Evolutionary conservation across 768 basidiomycete genomes (phyloP).

Genomic region (Mycena metata): DNA sequence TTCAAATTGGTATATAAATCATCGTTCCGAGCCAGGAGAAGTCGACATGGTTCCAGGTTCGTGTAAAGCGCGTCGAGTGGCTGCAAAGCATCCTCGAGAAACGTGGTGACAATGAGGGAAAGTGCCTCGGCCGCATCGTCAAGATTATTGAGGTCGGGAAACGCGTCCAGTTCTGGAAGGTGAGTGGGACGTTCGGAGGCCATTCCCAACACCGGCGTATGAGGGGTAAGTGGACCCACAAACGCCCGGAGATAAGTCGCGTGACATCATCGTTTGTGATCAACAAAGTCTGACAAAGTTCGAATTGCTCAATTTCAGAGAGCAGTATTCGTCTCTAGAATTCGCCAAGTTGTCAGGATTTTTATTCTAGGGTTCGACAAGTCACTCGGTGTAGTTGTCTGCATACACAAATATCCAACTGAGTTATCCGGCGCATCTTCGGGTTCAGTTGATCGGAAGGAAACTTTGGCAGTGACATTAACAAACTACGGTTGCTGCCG

Average conservation of each 20-base stretch:
- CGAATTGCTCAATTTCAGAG: too few species aligned
- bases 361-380: too few species aligned
- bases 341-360: too few species aligned
- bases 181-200: background rate
- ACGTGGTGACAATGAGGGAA: constrained; percentile 18
- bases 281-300: too few species aligned
- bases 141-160: constrained; percentile 11
- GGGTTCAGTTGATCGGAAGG: too few species aligned
- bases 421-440: too few species aligned
- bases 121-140: constrained; percentile 12
- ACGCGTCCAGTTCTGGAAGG: constrained; percentile 7
- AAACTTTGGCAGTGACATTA: too few species aligned
- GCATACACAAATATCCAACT: too few species aligned
- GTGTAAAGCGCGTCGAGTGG: constrained; percentile 26
- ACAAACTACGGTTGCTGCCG: too few species aligned
- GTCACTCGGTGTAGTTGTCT: too few species aligned
- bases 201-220: background rate
- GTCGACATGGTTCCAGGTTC: constrained; percentile 9
- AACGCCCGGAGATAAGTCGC: background rate
- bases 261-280: background rate
- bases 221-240: constrained; percentile 8
- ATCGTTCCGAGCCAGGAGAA: constrained; percentile 6
- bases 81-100: constrained; percentile 6
- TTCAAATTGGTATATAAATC: constrained; percentile 2
- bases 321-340: too few species aligned